Evolutionary conservation across 2,329 filamentous ascomycete genomes (phyloP).

Genomic region (Beauveria asiatica): DNA sequence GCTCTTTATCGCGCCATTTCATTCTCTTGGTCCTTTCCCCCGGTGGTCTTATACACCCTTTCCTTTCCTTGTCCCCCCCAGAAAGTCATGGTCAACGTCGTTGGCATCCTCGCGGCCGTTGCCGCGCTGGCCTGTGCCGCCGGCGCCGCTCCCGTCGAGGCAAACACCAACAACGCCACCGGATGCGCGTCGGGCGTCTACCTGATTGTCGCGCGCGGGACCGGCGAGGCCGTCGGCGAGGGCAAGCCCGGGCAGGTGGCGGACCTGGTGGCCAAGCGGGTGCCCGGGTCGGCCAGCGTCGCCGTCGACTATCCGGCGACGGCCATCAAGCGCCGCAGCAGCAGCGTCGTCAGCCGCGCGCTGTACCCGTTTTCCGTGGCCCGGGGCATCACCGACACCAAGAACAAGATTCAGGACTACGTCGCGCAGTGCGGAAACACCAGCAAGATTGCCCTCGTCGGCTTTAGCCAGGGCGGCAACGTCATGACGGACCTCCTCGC

Average conservation of each 20-base stretch:
- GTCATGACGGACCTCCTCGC: constrained; percentile 11
- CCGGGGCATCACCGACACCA: constrained; percentile 10
- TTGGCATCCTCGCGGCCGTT: not conserved
- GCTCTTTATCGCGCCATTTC: no score
- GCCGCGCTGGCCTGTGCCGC: not conserved
- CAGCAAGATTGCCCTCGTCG: constrained; percentile 11
- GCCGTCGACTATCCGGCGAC: constrained; percentile 13
- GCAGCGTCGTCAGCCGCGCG: not conserved
- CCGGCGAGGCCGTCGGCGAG: constrained; percentile 8
- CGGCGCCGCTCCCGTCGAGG: not conserved
- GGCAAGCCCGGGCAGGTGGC: constrained; percentile 7
- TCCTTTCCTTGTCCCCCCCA: no score
- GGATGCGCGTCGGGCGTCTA: constrained; percentile 11
- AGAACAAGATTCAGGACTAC: constrained; percentile 11
- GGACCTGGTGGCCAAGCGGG: not conserved
- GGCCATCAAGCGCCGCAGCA: not conserved
- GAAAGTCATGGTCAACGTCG: not conserved
- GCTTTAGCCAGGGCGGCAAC: constrained; percentile 13
- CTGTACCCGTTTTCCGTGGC: constrained; percentile 11
- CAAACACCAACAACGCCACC: not conserved
- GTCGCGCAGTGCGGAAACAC: constrained; percentile 7
- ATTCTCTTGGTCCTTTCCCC: not conserved
- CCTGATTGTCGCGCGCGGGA: constrained; percentile 12
- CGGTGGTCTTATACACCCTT: not conserved
- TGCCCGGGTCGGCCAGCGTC: constrained; percentile 11